Conservation (phyloP, 805 yeast species). For the Candida suzukii region DNA sequence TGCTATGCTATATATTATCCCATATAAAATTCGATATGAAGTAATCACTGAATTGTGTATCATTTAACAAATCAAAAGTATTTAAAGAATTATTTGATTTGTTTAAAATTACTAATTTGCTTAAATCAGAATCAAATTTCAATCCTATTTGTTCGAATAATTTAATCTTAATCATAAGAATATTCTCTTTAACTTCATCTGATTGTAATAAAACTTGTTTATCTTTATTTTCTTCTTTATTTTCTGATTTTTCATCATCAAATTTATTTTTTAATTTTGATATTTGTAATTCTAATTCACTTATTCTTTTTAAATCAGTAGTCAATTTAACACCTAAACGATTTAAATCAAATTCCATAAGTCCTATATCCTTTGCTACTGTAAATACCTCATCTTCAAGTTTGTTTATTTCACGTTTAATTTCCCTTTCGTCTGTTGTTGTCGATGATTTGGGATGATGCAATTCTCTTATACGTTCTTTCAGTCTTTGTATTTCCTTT, state of each 20-base stretch:
- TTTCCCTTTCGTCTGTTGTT: background rate
- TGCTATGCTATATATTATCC: conserved; percentile 44
- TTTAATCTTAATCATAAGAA: conserved; percentile 41
- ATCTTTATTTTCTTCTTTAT: background rate
- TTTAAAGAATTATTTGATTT: conserved; percentile 38
- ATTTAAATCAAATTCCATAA: background rate
- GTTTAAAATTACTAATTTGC: conserved; percentile 42
- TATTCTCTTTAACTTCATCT: conserved; percentile 28
- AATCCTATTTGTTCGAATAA: conserved; percentile 58
- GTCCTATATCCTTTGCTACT: background rate
- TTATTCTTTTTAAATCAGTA: background rate
- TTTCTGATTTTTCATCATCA: conserved; percentile 3
- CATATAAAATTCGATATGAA: conserved; percentile 73
- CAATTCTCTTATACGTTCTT: background rate
- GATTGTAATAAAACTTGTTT: background rate
- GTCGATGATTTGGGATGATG: background rate
- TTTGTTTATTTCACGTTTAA: background rate
- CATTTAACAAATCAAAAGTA: conserved; percentile 41
- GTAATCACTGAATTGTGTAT: conserved; percentile 49
- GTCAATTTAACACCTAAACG: background rate
- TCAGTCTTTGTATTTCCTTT: background rate
- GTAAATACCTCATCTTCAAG: background rate
- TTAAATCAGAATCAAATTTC: conserved; percentile 32
- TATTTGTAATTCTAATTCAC: background rate
- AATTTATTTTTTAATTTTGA: background rate